These are phyloP conservation scores for Xylariaceae sp. DNA, from an alignment of 2,329 filamentous ascomycete genomes.

Conservation along the genomic window DNA sequence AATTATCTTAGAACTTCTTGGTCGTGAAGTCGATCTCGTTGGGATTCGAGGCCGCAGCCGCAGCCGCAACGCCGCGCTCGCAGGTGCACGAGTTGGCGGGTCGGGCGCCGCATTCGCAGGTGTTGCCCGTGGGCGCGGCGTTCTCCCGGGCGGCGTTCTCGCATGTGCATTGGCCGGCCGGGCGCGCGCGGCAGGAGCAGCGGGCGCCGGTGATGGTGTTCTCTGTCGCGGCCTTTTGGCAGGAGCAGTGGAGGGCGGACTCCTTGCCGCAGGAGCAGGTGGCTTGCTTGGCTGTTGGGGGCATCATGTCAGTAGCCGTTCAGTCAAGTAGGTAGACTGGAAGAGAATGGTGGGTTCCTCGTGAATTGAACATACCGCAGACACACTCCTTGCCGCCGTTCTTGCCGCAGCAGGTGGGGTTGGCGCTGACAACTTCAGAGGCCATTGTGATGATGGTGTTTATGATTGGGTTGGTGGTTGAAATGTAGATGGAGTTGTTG, in stretches of 20 bases:
- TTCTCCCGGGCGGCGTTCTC: constrained; percentile 69
- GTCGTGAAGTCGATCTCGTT: constrained; percentile 88
- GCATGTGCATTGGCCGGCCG: constrained; percentile 77
- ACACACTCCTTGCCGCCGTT: constrained; percentile 45
- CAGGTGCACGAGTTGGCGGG: constrained; percentile 74
- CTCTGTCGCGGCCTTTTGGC: constrained; percentile 69
- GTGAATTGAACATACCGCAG: constrained; percentile 47
- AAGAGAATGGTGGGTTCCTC: background rate
- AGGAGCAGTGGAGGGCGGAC: constrained; percentile 79
- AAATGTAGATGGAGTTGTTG: background rate
- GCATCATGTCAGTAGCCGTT: constrained; percentile 5
- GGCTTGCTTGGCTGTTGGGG: constrained; percentile 51
- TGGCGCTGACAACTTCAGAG: constrained; percentile 31
- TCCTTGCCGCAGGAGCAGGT: constrained; percentile 88
- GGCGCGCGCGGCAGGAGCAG: constrained; percentile 79
- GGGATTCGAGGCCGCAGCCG: constrained; percentile 54
- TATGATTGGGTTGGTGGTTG: background rate
- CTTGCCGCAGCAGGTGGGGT: constrained; percentile 53
- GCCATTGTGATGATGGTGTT: constrained; percentile 30
- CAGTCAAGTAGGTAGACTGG: background rate
- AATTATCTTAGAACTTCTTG: constrained; percentile 39
- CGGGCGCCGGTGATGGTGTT: constrained; percentile 67
- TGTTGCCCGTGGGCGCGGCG: constrained; percentile 48
- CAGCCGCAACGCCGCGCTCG: constrained; percentile 60
- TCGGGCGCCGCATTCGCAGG: constrained; percentile 74